A percentile compares a stretch with the other conserved stretches of the same genome.
These are phyloP conservation scores for Mycena capillaripes DNA, from an alignment of 768 basidiomycete species.

Conservation along the genomic window DNA sequence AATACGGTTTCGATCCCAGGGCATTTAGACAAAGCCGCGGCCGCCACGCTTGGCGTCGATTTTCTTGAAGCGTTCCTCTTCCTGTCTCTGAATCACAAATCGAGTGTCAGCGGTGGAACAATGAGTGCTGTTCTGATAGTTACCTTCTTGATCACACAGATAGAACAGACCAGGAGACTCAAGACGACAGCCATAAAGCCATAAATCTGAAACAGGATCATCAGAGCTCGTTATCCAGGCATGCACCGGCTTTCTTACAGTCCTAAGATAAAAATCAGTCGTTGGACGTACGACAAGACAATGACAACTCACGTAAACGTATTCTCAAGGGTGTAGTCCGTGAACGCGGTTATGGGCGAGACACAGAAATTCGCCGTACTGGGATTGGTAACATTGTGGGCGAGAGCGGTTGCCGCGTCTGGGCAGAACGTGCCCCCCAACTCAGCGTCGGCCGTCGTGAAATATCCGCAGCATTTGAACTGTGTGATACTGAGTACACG, in stretches of 20 bases:
- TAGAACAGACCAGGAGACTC: conserved; percentile 81
- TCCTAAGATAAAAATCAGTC: conserved; percentile 50
- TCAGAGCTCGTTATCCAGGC: neutral
- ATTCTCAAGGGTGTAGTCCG: conserved; percentile 82
- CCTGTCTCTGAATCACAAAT: conserved; percentile 68
- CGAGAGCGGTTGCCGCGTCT: neutral
- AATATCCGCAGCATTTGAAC: conserved; percentile 92
- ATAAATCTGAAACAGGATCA: conserved; percentile 65
- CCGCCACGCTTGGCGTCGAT: conserved; percentile 94
- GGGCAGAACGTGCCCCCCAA: conserved; percentile 75
- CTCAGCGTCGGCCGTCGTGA: conserved; percentile 71
- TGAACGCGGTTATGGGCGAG: conserved; percentile 73
- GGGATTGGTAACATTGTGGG: conserved; percentile 49
- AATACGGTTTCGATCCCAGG: neutral
- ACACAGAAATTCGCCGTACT: conserved; percentile 77
- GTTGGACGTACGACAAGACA: neutral
- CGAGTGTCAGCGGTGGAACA: neutral
- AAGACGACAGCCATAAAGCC: conserved; percentile 88
- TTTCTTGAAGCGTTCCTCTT: conserved; percentile 87
- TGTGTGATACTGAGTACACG: conserved; percentile 45
- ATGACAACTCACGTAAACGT: conserved; percentile 80
- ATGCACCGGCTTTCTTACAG: conserved; percentile 48
- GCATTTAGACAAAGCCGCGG: conserved; percentile 81
- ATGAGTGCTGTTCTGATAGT: neutral
- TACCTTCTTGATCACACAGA: conserved; percentile 90